phyloP scores from a whole-genome alignment of 2,329 filamentous ascomycete genomes.

The Kalmusia sp. region DNA sequence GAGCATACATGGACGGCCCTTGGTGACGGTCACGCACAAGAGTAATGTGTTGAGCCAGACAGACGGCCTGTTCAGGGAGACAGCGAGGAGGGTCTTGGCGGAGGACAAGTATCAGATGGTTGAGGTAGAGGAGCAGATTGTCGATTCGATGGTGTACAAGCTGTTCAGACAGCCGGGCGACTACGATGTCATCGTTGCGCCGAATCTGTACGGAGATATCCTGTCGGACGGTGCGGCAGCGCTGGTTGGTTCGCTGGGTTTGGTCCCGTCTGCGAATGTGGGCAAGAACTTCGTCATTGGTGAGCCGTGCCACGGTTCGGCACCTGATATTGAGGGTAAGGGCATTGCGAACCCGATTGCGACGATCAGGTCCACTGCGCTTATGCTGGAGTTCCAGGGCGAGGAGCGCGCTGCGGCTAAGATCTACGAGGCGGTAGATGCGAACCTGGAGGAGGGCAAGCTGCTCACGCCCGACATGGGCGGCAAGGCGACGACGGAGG shows the following conservation, averaged over 20 bases:
- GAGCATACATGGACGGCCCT: slow-evolving; percentile 71
- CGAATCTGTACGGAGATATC: slow-evolving; percentile 97
- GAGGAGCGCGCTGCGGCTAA: slow-evolving; percentile 84
- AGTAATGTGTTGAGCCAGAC: slow-evolving; percentile 96
- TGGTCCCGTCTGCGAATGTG: slow-evolving; percentile 95
- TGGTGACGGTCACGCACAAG: slow-evolving; percentile 98
- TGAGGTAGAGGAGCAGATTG: slow-evolving; percentile 92
- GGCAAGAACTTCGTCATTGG: slow-evolving; percentile 94
- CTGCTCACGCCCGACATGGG: slow-evolving; percentile 89
- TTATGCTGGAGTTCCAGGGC: slow-evolving; percentile 96
- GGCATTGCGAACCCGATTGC: slow-evolving; percentile 96
- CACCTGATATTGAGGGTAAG: slow-evolving; percentile 92
- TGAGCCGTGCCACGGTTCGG: slow-evolving; percentile 96
- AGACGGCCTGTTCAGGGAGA: slow-evolving; percentile 90
- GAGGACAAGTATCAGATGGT: slow-evolving; percentile 68
- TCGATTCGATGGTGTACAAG: slow-evolving; percentile 99
- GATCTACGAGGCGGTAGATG: slow-evolving; percentile 93
- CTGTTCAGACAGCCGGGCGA: slow-evolving; percentile 93
- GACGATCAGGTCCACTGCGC: slow-evolving; percentile 84
- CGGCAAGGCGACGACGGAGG: slow-evolving; percentile 81
- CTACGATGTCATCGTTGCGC: slow-evolving; percentile 98
- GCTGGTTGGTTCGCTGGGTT: slow-evolving; percentile 86
- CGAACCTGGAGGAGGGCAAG: slow-evolving; percentile 81
- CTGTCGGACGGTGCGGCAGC: slow-evolving; percentile 94
- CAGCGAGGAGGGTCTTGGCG: slow-evolving; percentile 75